These are phyloP conservation scores for Hyparrhenia diplandra DNA, from an alignment of 176 grass and related monocot genomes.

Conservation along the genomic window DNA sequence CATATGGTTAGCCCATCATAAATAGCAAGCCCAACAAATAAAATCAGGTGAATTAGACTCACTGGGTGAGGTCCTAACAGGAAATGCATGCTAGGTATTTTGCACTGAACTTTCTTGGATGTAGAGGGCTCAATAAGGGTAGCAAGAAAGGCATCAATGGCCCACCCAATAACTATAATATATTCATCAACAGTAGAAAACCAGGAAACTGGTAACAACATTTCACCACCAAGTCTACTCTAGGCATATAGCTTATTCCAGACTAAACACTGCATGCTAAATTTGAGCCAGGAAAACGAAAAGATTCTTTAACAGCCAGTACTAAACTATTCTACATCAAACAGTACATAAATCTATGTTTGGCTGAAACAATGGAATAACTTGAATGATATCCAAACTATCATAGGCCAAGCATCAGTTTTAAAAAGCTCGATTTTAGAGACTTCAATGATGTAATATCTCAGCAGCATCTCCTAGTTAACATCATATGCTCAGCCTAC, in stretches of 20 bases:
- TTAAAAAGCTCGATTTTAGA: conserved; percentile 62
- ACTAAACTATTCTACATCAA: background rate
- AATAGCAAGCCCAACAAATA: background rate
- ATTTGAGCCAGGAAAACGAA: background rate
- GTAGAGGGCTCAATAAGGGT: too few species aligned
- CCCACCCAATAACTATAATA: background rate
- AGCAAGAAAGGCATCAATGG: background rate
- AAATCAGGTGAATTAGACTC: background rate
- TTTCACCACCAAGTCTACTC: background rate
- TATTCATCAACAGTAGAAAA: background rate
- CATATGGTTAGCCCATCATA: conserved; percentile 31
- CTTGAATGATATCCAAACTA: background rate
- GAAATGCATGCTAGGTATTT: background rate
- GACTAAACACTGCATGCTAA: background rate
- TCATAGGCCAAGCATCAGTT: conserved; percentile 28
- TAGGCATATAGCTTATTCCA: background rate
- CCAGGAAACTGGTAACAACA: background rate
- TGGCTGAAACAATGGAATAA: background rate
- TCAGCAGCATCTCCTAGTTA: conserved; percentile 42
- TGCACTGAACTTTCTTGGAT: background rate
- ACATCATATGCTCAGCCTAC: conserved; percentile 16
- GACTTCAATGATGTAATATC: conserved; percentile 38
- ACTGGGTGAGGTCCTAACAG: background rate
- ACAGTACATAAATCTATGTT: background rate
- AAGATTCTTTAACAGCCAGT: background rate